Percentiles rank a stretch among this genome's conserved stretches.
phyloP scores from a whole-genome alignment of 106 monocot species.

The Dioscorea dumetorum region DNA sequence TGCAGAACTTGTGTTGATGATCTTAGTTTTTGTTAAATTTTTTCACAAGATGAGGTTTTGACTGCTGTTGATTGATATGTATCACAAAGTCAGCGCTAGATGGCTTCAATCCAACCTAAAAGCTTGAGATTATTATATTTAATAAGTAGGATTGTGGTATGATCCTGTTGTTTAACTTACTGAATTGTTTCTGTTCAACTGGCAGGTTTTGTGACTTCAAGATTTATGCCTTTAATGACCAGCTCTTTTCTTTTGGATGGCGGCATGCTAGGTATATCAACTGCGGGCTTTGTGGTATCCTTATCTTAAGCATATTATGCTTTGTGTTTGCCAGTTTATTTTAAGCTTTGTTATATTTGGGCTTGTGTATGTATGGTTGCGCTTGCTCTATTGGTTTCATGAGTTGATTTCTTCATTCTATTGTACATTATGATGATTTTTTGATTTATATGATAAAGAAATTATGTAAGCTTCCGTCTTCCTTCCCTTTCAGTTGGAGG shows the following conservation, averaged over 20 bases:
- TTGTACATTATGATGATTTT: not conserved
- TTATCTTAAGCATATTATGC: not conserved
- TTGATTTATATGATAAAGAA: not conserved
- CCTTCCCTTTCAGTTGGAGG: not conserved
- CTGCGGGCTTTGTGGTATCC: no score
- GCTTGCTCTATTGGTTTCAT: not conserved
- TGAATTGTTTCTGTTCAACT: not conserved
- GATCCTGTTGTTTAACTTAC: not conserved
- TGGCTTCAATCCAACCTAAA: not conserved
- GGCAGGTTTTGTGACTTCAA: constrained; percentile 40
- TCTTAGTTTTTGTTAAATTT: not conserved
- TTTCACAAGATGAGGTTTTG: not conserved
- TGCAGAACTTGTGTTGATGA: not conserved
- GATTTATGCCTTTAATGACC: constrained; percentile 25
- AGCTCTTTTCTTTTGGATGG: constrained; percentile 25
- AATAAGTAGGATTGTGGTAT: not conserved
- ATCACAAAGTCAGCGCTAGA: not conserved
- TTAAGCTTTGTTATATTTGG: not conserved
- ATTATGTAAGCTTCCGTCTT: not conserved
- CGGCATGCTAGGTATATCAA: constrained; percentile 21
- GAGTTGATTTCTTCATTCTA: not conserved
- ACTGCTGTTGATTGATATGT: not conserved
- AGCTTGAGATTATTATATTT: not conserved
- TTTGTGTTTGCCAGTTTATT: not conserved
- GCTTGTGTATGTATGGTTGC: not conserved